Evolutionary conservation across 1,284 basidiomycete species (phyloP).

Genomic region (Rhodotorula sp.): DNA sequence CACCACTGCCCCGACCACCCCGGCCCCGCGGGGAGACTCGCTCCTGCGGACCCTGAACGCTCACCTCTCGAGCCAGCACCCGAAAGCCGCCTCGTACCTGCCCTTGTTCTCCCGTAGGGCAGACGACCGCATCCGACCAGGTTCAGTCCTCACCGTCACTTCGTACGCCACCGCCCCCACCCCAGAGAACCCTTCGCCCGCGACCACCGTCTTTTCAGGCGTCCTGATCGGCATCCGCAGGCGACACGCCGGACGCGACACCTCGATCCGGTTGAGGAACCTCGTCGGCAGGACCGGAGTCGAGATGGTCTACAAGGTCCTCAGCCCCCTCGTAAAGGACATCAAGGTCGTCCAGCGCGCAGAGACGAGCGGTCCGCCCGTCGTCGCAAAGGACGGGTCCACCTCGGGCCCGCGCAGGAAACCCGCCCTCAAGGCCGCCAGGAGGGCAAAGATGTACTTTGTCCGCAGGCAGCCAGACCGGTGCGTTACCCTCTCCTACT

Average conservation of each 20-base stretch:
- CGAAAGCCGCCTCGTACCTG: slow-evolving; percentile 17
- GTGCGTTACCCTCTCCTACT: slow-evolving; percentile 7
- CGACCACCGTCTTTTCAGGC: slow-evolving; percentile 75
- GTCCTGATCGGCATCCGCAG: slow-evolving; percentile 76
- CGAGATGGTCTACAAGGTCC: slow-evolving; percentile 83
- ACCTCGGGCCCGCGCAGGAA: slow-evolving; percentile 28
- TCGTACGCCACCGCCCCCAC: slow-evolving; percentile 46
- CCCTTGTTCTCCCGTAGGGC: slow-evolving; percentile 63
- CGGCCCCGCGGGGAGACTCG: slow-evolving; percentile 12
- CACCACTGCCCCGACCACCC: background rate
- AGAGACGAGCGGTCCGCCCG: slow-evolving; percentile 28
- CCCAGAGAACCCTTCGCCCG: slow-evolving; percentile 55
- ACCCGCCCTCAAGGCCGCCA: slow-evolving; percentile 26
- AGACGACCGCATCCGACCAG: slow-evolving; percentile 66
- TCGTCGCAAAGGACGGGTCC: slow-evolving; percentile 28
- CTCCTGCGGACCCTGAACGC: slow-evolving; percentile 38
- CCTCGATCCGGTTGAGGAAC: slow-evolving; percentile 78
- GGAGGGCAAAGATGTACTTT: slow-evolving; percentile 41
- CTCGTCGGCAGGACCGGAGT: slow-evolving; percentile 82
- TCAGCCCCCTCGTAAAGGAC: slow-evolving; percentile 77
- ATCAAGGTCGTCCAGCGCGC: slow-evolving; percentile 60
- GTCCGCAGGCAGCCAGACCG: slow-evolving; percentile 39
- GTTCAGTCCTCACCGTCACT: slow-evolving; percentile 74
- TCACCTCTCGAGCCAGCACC: slow-evolving; percentile 35
- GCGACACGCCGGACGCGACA: slow-evolving; percentile 67